Evolutionary conservation across 129 eudicot species (phyloP).

Genomic region (Flaveria linearis): DNA sequence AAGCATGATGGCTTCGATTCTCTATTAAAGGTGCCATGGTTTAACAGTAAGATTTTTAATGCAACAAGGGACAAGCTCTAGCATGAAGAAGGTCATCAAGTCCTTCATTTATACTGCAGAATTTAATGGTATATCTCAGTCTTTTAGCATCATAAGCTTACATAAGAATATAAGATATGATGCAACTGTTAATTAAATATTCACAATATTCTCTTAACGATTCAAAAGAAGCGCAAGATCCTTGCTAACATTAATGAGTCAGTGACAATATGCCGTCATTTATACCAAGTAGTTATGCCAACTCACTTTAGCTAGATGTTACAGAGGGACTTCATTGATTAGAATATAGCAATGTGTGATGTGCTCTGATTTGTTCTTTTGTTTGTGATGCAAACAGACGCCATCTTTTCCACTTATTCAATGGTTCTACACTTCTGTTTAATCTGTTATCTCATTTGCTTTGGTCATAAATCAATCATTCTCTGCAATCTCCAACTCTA

Average conservation of each 20-base stretch:
- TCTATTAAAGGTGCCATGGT: not conserved
- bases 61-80: not conserved
- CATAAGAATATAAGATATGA: not conserved
- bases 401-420: too few species aligned
- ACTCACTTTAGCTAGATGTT: too few species aligned
- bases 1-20: not conserved
- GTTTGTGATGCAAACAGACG: too few species aligned
- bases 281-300: too few species aligned
- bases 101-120: not conserved
- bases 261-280: not conserved
- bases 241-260: not conserved
- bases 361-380: too few species aligned
- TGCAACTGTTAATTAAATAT: not conserved
- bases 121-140: not conserved
- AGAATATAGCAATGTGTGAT: too few species aligned
- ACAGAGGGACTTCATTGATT: too few species aligned
- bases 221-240: not conserved
- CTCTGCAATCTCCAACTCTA: not conserved
- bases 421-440: not conserved
- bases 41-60: not conserved
- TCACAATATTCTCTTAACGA: not conserved
- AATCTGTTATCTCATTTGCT: not conserved
- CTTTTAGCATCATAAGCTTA: conserved; percentile 11
- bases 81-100: not conserved
- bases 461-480: not conserved